Evolutionary conservation across 768 basidiomycete species (phyloP).

Genomic region (Saitozyma sp.): DNA sequence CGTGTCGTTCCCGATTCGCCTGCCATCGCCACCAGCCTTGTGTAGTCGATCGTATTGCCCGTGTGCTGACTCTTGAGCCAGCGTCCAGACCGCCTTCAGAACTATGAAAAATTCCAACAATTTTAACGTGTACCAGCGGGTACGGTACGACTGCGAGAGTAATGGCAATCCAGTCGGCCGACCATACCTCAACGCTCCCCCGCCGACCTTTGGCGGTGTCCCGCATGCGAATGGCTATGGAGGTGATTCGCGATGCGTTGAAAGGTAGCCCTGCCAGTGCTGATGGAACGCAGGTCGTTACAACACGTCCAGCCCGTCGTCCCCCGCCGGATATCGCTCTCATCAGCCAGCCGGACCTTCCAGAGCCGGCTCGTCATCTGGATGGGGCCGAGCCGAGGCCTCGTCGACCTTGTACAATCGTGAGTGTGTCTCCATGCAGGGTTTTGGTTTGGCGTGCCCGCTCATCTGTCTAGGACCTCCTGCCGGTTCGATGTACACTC

Average conservation of each 20-base stretch:
- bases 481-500: constrained; percentile 10
- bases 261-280: too few species aligned
- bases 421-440: background rate
- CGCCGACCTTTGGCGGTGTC: constrained; percentile 39
- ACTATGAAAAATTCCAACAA: constrained; percentile 18
- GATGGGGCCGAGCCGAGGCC: background rate
- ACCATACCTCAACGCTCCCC: constrained; percentile 9
- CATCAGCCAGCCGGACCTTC: background rate
- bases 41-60: background rate
- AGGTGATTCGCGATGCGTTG: background rate
- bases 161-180: constrained; percentile 15
- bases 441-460: background rate
- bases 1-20: background rate
- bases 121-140: constrained; percentile 11
- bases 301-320: background rate
- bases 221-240: background rate
- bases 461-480: background rate
- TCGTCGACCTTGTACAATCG: constrained; percentile 2
- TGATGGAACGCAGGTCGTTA: too few species aligned
- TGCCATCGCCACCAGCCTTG: background rate
- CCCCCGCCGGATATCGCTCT: background rate
- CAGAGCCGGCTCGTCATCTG: background rate
- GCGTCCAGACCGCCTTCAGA: constrained; percentile 25
- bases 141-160: constrained; percentile 27
- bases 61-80: constrained; percentile 2